Conservation (phyloP, 108 stramenopile species). For the Pseudonitzschia multiseries region DNA sequence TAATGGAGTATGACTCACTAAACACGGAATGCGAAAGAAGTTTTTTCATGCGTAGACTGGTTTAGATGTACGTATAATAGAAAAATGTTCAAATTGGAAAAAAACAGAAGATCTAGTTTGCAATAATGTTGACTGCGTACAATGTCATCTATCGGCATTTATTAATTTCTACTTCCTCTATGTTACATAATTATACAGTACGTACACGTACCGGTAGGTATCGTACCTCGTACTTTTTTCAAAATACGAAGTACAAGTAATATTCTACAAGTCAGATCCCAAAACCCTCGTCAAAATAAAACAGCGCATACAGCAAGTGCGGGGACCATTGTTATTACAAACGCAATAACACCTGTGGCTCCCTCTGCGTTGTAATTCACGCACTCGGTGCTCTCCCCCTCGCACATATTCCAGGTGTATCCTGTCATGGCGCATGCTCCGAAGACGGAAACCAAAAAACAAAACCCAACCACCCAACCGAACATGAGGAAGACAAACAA, state of each 20-base stretch:
- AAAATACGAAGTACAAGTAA: no score
- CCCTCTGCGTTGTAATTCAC: background rate
- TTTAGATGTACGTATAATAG: no score
- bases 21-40: no score
- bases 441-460: background rate
- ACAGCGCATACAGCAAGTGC: background rate
- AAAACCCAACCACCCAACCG: background rate
- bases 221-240: no score
- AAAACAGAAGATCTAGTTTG: no score
- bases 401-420: slow-evolving; percentile 6
- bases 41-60: no score
- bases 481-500: background rate
- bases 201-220: no score
- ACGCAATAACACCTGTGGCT: background rate
- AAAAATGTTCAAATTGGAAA: no score
- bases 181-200: no score
- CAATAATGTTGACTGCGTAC: no score
- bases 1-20: no score
- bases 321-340: background rate
- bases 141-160: background rate
- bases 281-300: background rate
- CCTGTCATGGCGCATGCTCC: background rate
- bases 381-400: background rate
- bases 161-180: background rate
- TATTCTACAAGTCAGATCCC: no score